Percentiles rank a stretch among this genome's conserved stretches.
phyloP scores from a whole-genome alignment of 352 stramenopile genomes.

The Globisporangium apiculatum region DNA sequence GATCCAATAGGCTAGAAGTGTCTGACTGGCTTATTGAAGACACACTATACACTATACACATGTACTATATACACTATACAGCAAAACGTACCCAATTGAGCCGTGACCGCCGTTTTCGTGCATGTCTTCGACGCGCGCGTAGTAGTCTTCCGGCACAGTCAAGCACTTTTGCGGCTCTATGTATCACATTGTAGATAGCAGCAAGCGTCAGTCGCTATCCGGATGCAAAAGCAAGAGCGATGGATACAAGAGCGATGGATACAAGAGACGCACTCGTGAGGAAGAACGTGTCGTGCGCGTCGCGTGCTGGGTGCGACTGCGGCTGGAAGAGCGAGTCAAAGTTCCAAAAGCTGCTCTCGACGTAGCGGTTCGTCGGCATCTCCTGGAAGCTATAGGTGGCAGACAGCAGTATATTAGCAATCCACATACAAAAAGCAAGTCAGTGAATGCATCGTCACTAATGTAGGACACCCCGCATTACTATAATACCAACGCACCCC shows the following conservation, averaged over 20 bases:
- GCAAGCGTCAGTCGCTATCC: background rate
- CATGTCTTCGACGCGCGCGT: slow-evolving; percentile 97
- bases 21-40: too few relatives aligned
- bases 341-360: slow-evolving; percentile 99
- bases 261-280: slow-evolving; percentile 81
- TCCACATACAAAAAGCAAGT: too few relatives aligned
- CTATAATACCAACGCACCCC: slow-evolving; percentile 57
- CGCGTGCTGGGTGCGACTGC: slow-evolving; percentile 97
- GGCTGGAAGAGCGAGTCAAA: slow-evolving; percentile 99
- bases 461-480: too few relatives aligned
- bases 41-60: too few relatives aligned
- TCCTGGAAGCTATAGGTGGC: slow-evolving; percentile 88
- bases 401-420: too few relatives aligned
- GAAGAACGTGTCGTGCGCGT: slow-evolving; percentile 99
- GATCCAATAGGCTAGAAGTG: too few relatives aligned
- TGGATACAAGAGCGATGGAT: background rate
- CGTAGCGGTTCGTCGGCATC: slow-evolving; percentile 99
- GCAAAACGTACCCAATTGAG: slow-evolving; percentile 91
- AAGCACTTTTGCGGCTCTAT: slow-evolving; percentile 63
- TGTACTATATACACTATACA: background rate
- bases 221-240: background rate
- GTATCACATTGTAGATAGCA: background rate
- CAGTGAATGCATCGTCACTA: too few relatives aligned
- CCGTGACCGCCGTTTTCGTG: slow-evolving; percentile 95
- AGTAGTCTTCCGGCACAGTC: slow-evolving; percentile 97